Base-by-base conservation (phyloP, 2,329 filamentous ascomycete species). In the Exophiala sp. region DNA sequence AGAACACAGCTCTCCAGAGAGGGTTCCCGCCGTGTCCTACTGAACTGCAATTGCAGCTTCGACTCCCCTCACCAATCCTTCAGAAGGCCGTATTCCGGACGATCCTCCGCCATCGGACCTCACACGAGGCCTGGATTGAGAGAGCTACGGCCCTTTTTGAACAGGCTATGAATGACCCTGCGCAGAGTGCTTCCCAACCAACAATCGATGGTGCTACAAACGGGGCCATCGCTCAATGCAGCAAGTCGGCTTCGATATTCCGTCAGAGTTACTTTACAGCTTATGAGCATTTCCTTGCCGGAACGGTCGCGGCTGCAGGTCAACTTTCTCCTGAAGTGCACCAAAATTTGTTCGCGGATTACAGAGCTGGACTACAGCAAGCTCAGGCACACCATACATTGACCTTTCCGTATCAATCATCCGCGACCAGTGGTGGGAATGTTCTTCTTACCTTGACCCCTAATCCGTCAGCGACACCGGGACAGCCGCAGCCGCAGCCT, bases 41-140 rank as follows among this genome's bases (percentile, higher is more conserved):
- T 13, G 40, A 55, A 19, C 22, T 55, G 27, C 47, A 39, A 19
- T 32, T 24, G 24, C 5, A 16, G 4, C 21, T 51, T 40, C 37
- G 29, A 23, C 37, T 55, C n/a, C 32, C 46, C 14, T 58, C 55
- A 5, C 22, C 47, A 3, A 27, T 46, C 8, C 43, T 58, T 1
- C 53, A 43, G 21, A 43, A 41, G 35, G 48, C 43, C 10, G 23
- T 55, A 13, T 55, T 47, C 19, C 23, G 21, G 23, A 30, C 30
- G 8, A 38, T 50, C 13, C 42, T 46, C 11, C 21, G 23, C 5
- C 19, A n/a, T 11, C 6, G 8, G 11, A 9, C 11, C 18, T 27
- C 38, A 22, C 37, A 48, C 32, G 16, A 27, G 13, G n/a, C 16
- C 13, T 48, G 24, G 37, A 18, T 37, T 4, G 8, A 9, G 13